These are phyloP conservation scores for Oropetium thomaeum DNA, from an alignment of 176 grass and related monocot genomes.

Conservation along the genomic window DNA sequence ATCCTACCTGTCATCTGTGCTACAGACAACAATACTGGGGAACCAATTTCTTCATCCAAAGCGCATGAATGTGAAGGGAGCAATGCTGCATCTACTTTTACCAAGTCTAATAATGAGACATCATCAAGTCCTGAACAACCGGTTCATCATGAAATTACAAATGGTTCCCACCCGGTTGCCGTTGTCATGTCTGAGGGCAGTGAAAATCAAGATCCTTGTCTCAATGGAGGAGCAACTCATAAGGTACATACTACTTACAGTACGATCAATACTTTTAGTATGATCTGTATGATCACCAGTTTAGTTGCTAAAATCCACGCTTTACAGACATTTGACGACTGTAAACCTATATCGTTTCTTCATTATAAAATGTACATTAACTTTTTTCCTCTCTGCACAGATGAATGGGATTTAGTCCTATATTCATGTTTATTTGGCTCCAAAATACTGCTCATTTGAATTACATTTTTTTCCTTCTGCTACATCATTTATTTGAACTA, in stretches of 20 bases:
- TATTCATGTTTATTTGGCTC: neutral
- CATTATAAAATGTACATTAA: neutral
- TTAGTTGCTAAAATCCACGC: neutral
- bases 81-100: neutral
- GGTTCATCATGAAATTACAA: conserved; percentile 26
- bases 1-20: conserved; percentile 22
- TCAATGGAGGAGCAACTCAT: conserved; percentile 34
- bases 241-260: conserved; percentile 41
- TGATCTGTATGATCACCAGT: neutral
- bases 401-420: neutral
- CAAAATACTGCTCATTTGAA: neutral
- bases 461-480: neutral
- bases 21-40: conserved; percentile 9
- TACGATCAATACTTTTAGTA: neutral
- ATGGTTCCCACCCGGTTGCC: conserved; percentile 22
- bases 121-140: conserved; percentile 6
- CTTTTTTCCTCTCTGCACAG: conserved; percentile 8
- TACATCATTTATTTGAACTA: conserved; percentile 12
- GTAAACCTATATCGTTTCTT: neutral
- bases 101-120: conserved; percentile 13
- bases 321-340: neutral
- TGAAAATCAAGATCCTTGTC: conserved; percentile 38
- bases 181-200: conserved; percentile 18
- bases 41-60: conserved; percentile 22
- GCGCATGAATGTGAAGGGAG: conserved; percentile 23